A percentile compares a stretch with the other conserved stretches of the same genome.
Evolutionary conservation across 331 rosid species (phyloP).

Genomic region (Malus hybrid): DNA sequence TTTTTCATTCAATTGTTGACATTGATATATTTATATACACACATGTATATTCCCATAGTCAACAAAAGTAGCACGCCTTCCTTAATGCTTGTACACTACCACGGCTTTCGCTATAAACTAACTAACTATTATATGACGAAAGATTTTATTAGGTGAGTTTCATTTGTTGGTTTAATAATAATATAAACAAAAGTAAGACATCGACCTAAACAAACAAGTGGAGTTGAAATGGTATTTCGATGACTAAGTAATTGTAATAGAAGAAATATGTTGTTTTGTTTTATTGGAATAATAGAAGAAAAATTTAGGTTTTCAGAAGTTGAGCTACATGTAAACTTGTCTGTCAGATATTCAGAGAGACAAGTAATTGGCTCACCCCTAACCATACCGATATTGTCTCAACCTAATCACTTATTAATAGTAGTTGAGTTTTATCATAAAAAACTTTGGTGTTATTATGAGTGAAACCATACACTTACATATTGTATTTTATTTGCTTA

Average conservation of each 20-base stretch:
- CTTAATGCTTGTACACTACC: slow-evolving; percentile 1
- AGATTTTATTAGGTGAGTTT: not conserved
- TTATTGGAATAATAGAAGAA: too few relatives aligned
- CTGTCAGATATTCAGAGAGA: too few relatives aligned
- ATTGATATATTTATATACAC: not conserved
- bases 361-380: too few relatives aligned
- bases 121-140: not conserved
- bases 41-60: not conserved
- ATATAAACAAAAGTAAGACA: not conserved
- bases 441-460: too few relatives aligned
- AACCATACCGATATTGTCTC: too few relatives aligned
- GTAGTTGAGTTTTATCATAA: too few relatives aligned
- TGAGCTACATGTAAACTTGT: too few relatives aligned
- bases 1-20: slow-evolving; percentile 7
- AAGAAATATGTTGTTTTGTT: not conserved
- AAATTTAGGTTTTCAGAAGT: too few relatives aligned
- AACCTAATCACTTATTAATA: too few relatives aligned
- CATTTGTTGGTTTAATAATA: not conserved
- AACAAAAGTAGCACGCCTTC: slow-evolving; percentile 5
- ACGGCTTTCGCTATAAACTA: not conserved
- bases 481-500: too few relatives aligned
- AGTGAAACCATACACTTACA: too few relatives aligned
- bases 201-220: not conserved
- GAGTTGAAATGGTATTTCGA: slow-evolving; percentile 18
- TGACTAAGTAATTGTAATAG: not conserved